phyloP scores from a whole-genome alignment of 129 eudicot genomes.

The Heracleum sosnowskyi region DNA sequence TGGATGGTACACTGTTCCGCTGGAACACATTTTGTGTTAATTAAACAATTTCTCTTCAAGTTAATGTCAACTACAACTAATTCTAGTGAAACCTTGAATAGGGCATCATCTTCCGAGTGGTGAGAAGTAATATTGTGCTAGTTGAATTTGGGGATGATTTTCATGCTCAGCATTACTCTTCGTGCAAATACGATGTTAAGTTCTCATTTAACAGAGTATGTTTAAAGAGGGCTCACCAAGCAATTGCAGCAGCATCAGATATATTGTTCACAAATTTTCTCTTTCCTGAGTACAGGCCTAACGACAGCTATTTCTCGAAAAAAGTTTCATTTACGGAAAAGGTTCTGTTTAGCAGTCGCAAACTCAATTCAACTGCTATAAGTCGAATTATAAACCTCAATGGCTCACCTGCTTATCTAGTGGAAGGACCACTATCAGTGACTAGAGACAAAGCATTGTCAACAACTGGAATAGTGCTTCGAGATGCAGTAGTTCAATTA shows the following conservation, averaged over 20 bases:
- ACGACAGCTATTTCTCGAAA: neutral
- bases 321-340: no score
- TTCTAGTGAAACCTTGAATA: neutral
- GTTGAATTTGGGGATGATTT: conserved; percentile 29
- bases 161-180: conserved; percentile 10
- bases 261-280: conserved; percentile 18
- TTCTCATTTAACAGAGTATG: conserved; percentile 32
- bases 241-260: conserved; percentile 15
- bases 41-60: neutral
- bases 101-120: conserved; percentile 28
- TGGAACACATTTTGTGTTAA: neutral
- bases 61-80: neutral
- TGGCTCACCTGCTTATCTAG: conserved; percentile 18
- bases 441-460: neutral
- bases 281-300: conserved; percentile 14
- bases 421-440: conserved; percentile 20
- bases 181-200: conserved; percentile 22
- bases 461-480: conserved; percentile 15
- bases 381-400: conserved; percentile 12
- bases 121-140: conserved; percentile 17
- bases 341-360: no score
- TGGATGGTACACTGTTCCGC: neutral
- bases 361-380: conserved; percentile 9
- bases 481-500: conserved; percentile 16
- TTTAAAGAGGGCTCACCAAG: conserved; percentile 28